Percentiles rank a stretch among this genome's conserved stretches.
phyloP scores from a whole-genome alignment of 2,329 filamentous ascomycete species.

The Fusarium sp. region DNA sequence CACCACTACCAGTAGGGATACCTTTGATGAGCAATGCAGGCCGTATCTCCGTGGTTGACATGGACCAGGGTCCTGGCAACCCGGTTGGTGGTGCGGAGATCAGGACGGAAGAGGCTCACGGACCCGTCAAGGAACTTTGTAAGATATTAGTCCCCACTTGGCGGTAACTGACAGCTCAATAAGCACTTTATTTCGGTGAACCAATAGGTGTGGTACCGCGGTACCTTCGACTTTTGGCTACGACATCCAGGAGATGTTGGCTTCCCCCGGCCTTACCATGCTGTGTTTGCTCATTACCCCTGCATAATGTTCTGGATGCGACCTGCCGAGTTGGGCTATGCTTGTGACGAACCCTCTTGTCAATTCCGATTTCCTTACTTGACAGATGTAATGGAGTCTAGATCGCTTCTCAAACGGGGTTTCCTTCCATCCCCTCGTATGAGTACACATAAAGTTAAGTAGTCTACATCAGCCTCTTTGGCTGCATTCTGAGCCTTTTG shows the following conservation, averaged over 20 bases:
- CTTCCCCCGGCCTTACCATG: neutral
- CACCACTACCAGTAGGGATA: neutral
- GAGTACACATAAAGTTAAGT: neutral
- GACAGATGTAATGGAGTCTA: neutral
- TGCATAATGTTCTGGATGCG: neutral
- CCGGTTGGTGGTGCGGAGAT: neutral
- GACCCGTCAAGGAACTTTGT: neutral
- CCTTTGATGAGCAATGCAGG: neutral
- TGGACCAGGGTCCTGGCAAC: too few relatives aligned
- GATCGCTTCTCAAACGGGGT: neutral
- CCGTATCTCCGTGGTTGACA: neutral
- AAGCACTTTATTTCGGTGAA: neutral
- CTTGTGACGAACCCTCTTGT: neutral
- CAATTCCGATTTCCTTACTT: neutral
- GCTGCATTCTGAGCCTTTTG: neutral
- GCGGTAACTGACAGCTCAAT: too few relatives aligned
- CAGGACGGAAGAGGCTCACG: neutral
- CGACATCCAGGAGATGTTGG: neutral
- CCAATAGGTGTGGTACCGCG: neutral
- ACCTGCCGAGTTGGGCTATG: constrained; percentile 8
- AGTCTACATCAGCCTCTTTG: neutral
- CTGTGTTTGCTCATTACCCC: neutral
- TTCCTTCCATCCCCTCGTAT: neutral
- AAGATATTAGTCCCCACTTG: too few relatives aligned
- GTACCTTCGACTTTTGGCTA: neutral